Percentiles rank a stretch among this genome's conserved stretches.
phyloP scores from a whole-genome alignment of 805 yeast species.

The Candida cerambycidarum region DNA sequence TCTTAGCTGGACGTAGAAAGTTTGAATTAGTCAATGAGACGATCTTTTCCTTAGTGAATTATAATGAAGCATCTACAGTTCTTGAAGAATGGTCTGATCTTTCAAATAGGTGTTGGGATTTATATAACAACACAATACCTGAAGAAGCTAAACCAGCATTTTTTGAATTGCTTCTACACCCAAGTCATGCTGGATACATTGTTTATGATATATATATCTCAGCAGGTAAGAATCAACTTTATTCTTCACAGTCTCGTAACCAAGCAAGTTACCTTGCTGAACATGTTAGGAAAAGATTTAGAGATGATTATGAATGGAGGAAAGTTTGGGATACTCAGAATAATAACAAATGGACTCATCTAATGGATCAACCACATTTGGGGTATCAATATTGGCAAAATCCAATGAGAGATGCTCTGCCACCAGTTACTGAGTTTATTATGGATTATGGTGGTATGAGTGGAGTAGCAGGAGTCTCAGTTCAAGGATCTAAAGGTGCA shows the following conservation, averaged over 20 bases:
- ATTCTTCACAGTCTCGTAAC: constrained; percentile 16
- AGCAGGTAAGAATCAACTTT: constrained; percentile 18
- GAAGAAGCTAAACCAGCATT: constrained; percentile 17
- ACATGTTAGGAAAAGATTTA: constrained; percentile 15
- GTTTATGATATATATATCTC: constrained; percentile 18
- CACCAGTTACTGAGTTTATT: constrained; percentile 13
- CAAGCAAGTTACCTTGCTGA: constrained; percentile 16
- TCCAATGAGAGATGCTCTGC: constrained; percentile 19
- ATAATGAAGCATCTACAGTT: constrained; percentile 17
- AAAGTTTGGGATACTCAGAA: constrained; percentile 15
- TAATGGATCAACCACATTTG: constrained; percentile 21
- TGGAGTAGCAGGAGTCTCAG: constrained; percentile 16
- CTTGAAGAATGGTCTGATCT: constrained; percentile 16
- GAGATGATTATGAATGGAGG: constrained; percentile 16
- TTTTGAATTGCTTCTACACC: constrained; percentile 18
- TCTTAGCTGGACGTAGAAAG: constrained; percentile 13
- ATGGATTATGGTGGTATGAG: constrained; percentile 10
- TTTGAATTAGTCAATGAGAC: constrained; percentile 17
- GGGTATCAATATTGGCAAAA: constrained; percentile 20
- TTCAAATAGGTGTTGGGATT: constrained; percentile 17
- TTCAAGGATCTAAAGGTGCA: constrained; percentile 16
- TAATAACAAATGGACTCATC: constrained; percentile 18
- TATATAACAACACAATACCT: constrained; percentile 16
- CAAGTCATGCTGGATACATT: constrained; percentile 18
- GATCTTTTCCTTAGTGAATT: constrained; percentile 13